Base-by-base conservation (phyloP, 495 filamentous ascomycete species). In the Penicilliopsis zonata region DNA sequence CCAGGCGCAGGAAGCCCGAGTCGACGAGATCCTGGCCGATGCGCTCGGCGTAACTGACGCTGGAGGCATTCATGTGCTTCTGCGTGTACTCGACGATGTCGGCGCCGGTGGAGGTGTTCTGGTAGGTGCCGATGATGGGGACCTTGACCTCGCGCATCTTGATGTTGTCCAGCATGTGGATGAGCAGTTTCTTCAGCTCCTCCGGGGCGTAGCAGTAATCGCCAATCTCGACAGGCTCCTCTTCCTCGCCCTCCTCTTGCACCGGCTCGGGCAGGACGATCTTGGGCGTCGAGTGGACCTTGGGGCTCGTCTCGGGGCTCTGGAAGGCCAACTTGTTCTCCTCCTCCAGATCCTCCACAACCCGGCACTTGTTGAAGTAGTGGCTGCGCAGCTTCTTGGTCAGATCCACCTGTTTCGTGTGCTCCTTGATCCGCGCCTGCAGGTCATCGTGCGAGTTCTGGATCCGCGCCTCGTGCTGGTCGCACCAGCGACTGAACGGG, bases 311-410 rank as follows among this genome's bases (percentile, higher is more conserved):
- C 18, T 80, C 75, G 2, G 87, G 85, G 38, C 83, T 84, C 49
- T 95, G 85, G 52, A 96, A 95, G 18, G 85, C 87, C 9, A 99
- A 73, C 57, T 96, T 95, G 50, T 94, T 94, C 68, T 99, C 90
- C 57, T 99, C 90, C 46, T 96, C 92, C 33, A 95, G 56, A 48
- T 99, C 90, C 54, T 99, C 90, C 5, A 95, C 78, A 26, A 93
- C 70, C 28, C 90, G 81, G 47, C 90, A 99, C 58, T 95, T 96
- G 64, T 94, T 96, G 72, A 94, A 99, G 57, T 99, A 99, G 40
- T 80, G 74, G 47, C 86, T 95, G 26, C 92, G 76, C 38, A 94
- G 69, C 60, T 96, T 94, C 64, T 83, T 82, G 19, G 92, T 85
- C 15, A 70, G 49, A 33, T 96, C 92, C 25, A 80, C 79, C 53